A percentile compares a stretch with the other conserved stretches of the same genome.
phyloP scores from a whole-genome alignment of 179 eudicot species.

The Spergularia azorica region DNA sequence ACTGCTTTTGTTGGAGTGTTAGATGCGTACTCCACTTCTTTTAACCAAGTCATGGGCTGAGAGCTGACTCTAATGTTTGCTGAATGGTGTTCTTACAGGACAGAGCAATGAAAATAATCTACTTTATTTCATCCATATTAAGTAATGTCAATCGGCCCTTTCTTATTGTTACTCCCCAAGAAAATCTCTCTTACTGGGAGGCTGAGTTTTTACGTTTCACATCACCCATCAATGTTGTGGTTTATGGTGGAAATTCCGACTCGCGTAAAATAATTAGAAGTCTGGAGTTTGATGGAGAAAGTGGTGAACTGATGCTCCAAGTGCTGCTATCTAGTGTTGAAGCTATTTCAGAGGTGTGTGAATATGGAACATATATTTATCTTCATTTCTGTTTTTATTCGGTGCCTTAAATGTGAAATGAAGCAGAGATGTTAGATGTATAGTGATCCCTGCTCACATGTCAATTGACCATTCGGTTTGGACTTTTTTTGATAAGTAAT shows the following conservation, averaged over 20 bases:
- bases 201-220: constrained; percentile 60
- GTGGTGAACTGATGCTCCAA: constrained; percentile 52
- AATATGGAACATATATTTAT: not conserved
- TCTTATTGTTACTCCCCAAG: constrained; percentile 51
- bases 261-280: constrained; percentile 51
- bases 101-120: constrained; percentile 40
- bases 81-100: constrained; percentile 48
- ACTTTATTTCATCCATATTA: constrained; percentile 49
- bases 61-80: not conserved
- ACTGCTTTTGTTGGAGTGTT: constrained; percentile 1
- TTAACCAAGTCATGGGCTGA: not conserved
- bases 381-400: constrained; percentile 3
- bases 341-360: constrained; percentile 61
- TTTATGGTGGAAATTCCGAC: constrained; percentile 56
- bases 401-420: not conserved
- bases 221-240: constrained; percentile 55
- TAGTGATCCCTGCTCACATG: not conserved
- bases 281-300: constrained; percentile 57
- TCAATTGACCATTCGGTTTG: not conserved
- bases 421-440: not conserved
- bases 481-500: too few species aligned
- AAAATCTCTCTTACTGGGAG: constrained; percentile 59
- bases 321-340: constrained; percentile 64
- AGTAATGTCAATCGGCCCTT: constrained; percentile 48
- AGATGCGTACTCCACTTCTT: too few species aligned